A percentile compares a stretch with the other conserved stretches of the same genome.
These are phyloP conservation scores for Coniosporium apollinis DNA, from an alignment of 495 filamentous ascomycete genomes.

Conservation along the genomic window DNA sequence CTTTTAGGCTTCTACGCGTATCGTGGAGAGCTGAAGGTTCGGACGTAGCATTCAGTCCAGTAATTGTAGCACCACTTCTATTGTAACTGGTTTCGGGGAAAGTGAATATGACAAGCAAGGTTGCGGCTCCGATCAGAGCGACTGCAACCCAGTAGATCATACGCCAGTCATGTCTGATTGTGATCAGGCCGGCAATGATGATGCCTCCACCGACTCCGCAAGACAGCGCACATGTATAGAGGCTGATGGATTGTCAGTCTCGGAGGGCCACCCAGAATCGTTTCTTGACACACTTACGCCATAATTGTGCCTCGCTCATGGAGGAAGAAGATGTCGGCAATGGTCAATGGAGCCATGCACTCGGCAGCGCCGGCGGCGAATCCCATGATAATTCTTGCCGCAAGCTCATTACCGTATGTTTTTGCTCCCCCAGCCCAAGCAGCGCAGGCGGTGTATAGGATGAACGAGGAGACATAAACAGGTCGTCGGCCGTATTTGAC, in stretches of 20 bases:
- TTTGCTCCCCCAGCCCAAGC: constrained; percentile 32
- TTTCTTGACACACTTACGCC: constrained; percentile 6
- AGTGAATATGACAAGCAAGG: constrained; percentile 31
- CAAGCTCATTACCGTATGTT: constrained; percentile 27
- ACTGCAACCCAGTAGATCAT: constrained; percentile 33
- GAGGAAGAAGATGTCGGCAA: constrained; percentile 41
- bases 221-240: constrained; percentile 32
- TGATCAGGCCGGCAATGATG: constrained; percentile 34
- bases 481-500: constrained; percentile 39
- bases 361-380: constrained; percentile 36
- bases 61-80: constrained; percentile 9
- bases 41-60: neutral
- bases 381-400: constrained; percentile 32
- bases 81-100: constrained; percentile 36
- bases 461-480: constrained; percentile 32
- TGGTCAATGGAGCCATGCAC: constrained; percentile 34
- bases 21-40: constrained; percentile 2
- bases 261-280: neutral
- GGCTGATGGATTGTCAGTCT: constrained; percentile 3
- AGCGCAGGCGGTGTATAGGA: constrained; percentile 26
- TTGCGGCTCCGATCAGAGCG: constrained; percentile 27
- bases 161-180: constrained; percentile 31
- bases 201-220: constrained; percentile 30
- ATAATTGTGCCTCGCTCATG: constrained; percentile 37
- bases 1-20: neutral